A percentile compares a stretch with the other conserved stretches of the same genome.
phyloP scores from a whole-genome alignment of 495 filamentous ascomycete genomes.

The Penicillium coprophilum region DNA sequence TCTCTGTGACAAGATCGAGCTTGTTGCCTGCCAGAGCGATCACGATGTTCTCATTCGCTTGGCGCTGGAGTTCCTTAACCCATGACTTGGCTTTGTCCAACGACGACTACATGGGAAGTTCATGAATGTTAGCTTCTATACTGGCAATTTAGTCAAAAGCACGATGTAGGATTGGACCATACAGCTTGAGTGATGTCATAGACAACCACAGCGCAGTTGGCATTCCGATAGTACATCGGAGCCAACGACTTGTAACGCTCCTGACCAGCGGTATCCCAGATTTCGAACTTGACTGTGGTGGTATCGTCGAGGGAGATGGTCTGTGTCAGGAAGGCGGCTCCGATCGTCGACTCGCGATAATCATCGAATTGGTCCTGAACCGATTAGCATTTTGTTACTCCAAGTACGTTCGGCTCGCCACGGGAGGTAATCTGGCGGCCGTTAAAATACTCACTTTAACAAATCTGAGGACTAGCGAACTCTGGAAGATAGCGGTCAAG shows the following conservation, averaged over 20 bases:
- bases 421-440: neutral
- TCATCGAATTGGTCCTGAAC: slow-evolving; percentile 98
- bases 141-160: neutral
- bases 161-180: slow-evolving; percentile 32
- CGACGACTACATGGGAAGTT: slow-evolving; percentile 62
- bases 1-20: slow-evolving; percentile 85
- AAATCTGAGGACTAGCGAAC: slow-evolving; percentile 94
- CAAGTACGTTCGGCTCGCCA: neutral
- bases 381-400: slow-evolving; percentile 13
- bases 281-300: slow-evolving; percentile 99
- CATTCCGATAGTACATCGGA: slow-evolving; percentile 99
- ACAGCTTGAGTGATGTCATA: slow-evolving; percentile 99
- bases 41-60: slow-evolving; percentile 99
- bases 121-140: slow-evolving; percentile 6
- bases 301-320: slow-evolving; percentile 96
- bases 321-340: slow-evolving; percentile 97
- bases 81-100: slow-evolving; percentile 98
- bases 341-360: slow-evolving; percentile 98
- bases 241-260: slow-evolving; percentile 98
- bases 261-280: slow-evolving; percentile 99
- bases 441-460: slow-evolving; percentile 71
- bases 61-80: slow-evolving; percentile 98
- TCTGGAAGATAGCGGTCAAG: slow-evolving; percentile 54
- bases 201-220: slow-evolving; percentile 97
- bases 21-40: slow-evolving; percentile 98